phyloP scores from a whole-genome alignment of 2,329 filamentous ascomycete species.

The Didymella glomerata region DNA sequence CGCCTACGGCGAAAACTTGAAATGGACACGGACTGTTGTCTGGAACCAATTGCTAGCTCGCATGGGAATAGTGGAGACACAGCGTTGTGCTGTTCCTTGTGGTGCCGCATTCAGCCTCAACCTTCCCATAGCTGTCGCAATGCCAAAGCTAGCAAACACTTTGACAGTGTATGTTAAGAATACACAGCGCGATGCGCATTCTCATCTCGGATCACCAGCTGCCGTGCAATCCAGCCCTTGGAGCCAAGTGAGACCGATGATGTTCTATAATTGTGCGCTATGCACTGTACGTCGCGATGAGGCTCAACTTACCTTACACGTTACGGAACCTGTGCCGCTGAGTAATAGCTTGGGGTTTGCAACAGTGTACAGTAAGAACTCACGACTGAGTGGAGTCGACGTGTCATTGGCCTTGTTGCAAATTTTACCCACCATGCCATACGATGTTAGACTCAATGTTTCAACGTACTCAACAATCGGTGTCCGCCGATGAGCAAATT shows the following conservation, averaged over 20 bases:
- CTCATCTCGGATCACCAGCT: conserved; percentile 6
- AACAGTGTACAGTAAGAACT: neutral
- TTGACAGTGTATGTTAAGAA: conserved; percentile 19
- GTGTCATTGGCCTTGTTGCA: conserved; percentile 33
- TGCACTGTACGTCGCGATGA: conserved; percentile 9
- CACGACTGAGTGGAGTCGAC: conserved; percentile 31
- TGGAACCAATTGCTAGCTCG: conserved; percentile 18
- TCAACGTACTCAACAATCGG: conserved; percentile 25
- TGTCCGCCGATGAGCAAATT: conserved; percentile 25
- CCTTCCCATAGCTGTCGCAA: conserved; percentile 17
- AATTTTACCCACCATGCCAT: conserved; percentile 35
- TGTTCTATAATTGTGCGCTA: conserved; percentile 1
- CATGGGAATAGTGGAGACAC: conserved; percentile 8
- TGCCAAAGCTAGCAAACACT: conserved; percentile 5
- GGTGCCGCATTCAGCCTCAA: conserved; percentile 22
- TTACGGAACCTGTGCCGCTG: conserved; percentile 1
- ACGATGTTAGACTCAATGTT: conserved; percentile 34
- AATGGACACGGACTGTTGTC: conserved; percentile 13
- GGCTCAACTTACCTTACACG: conserved; percentile 15
- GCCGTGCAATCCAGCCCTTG: conserved; percentile 8
- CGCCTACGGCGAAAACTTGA: conserved; percentile 17
- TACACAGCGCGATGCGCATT: conserved; percentile 1
- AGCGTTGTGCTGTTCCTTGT: conserved; percentile 7
- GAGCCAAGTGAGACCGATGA: conserved; percentile 13
- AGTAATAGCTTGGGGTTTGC: neutral